Conservation (phyloP, 2,329 filamentous ascomycete species). For the Leptographium radiaticola region DNA sequence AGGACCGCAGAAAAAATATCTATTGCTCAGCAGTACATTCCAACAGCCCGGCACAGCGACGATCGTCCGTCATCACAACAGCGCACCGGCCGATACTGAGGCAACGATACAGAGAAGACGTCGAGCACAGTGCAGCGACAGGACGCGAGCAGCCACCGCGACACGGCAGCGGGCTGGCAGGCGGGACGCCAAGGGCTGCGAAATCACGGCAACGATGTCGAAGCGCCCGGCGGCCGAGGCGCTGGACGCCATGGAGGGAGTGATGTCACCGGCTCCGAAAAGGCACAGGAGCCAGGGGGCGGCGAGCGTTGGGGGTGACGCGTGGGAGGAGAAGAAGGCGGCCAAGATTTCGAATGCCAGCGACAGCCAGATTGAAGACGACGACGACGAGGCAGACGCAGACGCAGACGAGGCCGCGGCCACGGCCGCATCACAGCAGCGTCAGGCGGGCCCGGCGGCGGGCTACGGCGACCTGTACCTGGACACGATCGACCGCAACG, state of each 20-base stretch:
- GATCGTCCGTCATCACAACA: no score
- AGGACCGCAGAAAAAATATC: not conserved
- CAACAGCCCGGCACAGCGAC: no score
- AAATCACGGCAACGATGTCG: constrained; percentile 4
- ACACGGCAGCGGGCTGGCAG: no score
- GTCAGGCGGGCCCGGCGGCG: constrained; percentile 67
- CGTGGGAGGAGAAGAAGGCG: not conserved
- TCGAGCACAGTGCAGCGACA: no score
- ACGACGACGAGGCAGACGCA: constrained; percentile 15
- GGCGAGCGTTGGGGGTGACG: not conserved
- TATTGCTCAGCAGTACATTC: no score
- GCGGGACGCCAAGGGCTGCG: no score
- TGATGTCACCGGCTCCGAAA: constrained; percentile 47
- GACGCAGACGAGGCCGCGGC: constrained; percentile 24
- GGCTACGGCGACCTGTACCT: constrained; percentile 95
- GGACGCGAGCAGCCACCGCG: no score
- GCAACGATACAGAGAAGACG: no score
- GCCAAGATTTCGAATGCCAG: not conserved
- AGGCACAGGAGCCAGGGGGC: constrained; percentile 18
- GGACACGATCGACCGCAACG: constrained; percentile 85
- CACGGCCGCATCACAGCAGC: constrained; percentile 34
- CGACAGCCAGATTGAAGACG: constrained; percentile 14
- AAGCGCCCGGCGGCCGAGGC: constrained; percentile 50
- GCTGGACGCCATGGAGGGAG: constrained; percentile 40
- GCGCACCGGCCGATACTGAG: no score